These are phyloP conservation scores for Aspergillus ellipticus DNA, from an alignment of 495 filamentous ascomycete genomes.

Conservation along the genomic window DNA sequence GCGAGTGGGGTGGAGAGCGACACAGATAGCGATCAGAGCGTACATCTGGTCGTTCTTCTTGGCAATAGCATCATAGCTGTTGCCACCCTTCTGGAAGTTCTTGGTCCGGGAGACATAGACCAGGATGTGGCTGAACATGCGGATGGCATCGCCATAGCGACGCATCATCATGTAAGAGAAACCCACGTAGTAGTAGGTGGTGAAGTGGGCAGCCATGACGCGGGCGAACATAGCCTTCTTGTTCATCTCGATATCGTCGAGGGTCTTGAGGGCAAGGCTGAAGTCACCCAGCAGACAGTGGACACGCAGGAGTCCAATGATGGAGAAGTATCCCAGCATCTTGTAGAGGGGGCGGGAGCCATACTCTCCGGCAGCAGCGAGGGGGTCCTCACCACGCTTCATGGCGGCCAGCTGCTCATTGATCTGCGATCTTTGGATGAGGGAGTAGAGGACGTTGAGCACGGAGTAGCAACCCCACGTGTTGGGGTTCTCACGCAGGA, in stretches of 20 bases:
- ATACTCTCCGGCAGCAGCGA: slow-evolving; percentile 86
- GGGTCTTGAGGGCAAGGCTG: slow-evolving; percentile 94
- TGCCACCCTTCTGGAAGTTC: slow-evolving; percentile 97
- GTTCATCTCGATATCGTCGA: slow-evolving; percentile 98
- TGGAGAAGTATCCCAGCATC: slow-evolving; percentile 98
- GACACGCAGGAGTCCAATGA: slow-evolving; percentile 93
- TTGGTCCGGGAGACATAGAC: slow-evolving; percentile 98
- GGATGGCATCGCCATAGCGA: slow-evolving; percentile 96
- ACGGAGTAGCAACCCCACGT: slow-evolving; percentile 99
- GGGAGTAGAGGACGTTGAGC: slow-evolving; percentile 97
- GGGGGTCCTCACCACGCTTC: slow-evolving; percentile 86
- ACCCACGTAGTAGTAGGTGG: slow-evolving; percentile 99
- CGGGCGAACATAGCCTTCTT: slow-evolving; percentile 99
- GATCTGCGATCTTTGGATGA: slow-evolving; percentile 97
- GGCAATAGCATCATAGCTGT: slow-evolving; percentile 93
- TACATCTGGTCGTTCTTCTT: slow-evolving; percentile 99
- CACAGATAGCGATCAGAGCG: slow-evolving; percentile 95
- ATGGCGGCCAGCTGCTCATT: slow-evolving; percentile 92
- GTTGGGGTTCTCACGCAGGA: slow-evolving; percentile 93
- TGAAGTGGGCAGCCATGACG: slow-evolving; percentile 99
- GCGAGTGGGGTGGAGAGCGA: slow-evolving; percentile 92
- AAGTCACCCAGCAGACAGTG: slow-evolving; percentile 97
- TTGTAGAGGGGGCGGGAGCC: slow-evolving; percentile 88
- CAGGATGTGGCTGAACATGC: slow-evolving; percentile 99
- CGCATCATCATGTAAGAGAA: slow-evolving; percentile 99